Base-by-base conservation (phyloP, 345 rosid species). In the Pseudoturritis turrita region DNA sequence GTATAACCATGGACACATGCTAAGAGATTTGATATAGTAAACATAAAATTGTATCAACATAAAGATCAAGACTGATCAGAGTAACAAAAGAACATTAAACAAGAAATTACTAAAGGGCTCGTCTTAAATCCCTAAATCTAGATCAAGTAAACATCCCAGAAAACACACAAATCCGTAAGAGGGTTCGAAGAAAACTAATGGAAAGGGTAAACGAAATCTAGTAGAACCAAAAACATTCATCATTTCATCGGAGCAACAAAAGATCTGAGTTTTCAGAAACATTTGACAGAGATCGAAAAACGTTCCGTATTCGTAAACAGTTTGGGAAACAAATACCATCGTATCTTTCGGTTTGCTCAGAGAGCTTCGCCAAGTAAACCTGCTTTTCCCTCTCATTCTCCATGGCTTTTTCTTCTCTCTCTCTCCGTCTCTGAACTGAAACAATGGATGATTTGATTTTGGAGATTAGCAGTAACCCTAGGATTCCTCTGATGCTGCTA, bases 261-360 rank as follows among this genome's bases (percentile, higher is more conserved):
- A 54, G 68, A 67, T 49, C 73, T 9, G 68, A 68, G 55, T 17
- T 17, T 50, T 49, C 26, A 33, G 60, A 73, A 56, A 7, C 52
- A 36, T 54, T 4, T 35, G 36, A 22, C 7, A 45, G 3, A 41
- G 39, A 50, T 6, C 9, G 28, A 35, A 60, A 14, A 10, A 11
- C 19, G 14, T n/a, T n/a, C n/a, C n/a, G n/a, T n/a, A n/a, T 36
- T 21, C 45, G 7, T 36, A 22, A 5, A 49, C 7, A 15, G 33
- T 15, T n/a, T n/a, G 14, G 40, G n/a, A 3, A 15, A 13, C 4
- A 15, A 45, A 61, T 18, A 89, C 97, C 97, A 66, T 91, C 97
- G 71, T 89, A 89, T 81, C 97, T 73, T 81, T 89, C 97, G 33
- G 97, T 95, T 80, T 91, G 96, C 89, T 91, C 96, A 6, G 94